phyloP scores from a whole-genome alignment of 495 filamentous ascomycete species.

The Cercophora sp. region DNA sequence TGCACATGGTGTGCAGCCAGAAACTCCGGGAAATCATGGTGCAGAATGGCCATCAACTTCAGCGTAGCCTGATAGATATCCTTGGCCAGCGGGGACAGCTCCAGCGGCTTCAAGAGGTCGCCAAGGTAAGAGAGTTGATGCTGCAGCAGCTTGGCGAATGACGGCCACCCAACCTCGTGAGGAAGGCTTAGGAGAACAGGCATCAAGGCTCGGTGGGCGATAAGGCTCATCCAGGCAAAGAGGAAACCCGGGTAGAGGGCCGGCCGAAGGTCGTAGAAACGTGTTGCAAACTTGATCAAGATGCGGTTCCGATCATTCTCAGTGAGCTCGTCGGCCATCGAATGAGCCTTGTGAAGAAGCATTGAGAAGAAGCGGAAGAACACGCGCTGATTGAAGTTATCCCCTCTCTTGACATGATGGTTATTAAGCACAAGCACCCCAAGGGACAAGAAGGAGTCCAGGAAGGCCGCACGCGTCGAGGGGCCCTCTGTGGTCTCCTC shows the following conservation, averaged over 20 bases:
- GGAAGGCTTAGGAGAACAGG: slow-evolving; percentile 70
- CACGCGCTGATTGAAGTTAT: slow-evolving; percentile 79
- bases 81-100: slow-evolving; percentile 65
- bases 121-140: slow-evolving; percentile 71
- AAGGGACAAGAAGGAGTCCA: slow-evolving; percentile 71
- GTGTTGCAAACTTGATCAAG: slow-evolving; percentile 66
- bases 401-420: slow-evolving; percentile 76
- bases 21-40: slow-evolving; percentile 94
- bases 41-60: slow-evolving; percentile 76
- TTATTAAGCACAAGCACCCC: slow-evolving; percentile 77
- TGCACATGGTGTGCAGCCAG: slow-evolving; percentile 80
- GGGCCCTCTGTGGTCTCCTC: slow-evolving; percentile 52
- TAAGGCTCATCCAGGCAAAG: slow-evolving; percentile 76
- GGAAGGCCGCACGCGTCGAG: slow-evolving; percentile 54
- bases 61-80: slow-evolving; percentile 80
- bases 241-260: slow-evolving; percentile 72
- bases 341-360: slow-evolving; percentile 62
- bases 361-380: slow-evolving; percentile 90
- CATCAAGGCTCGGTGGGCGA: slow-evolving; percentile 84
- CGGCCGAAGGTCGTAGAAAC: slow-evolving; percentile 73
- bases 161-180: slow-evolving; percentile 66
- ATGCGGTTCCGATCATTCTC: slow-evolving; percentile 62
- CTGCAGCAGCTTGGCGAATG: slow-evolving; percentile 71
- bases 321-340: slow-evolving; percentile 30
- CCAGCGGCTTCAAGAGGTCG: slow-evolving; percentile 70